Conservation (phyloP, 257 asterid genomes). For the Verbena officinalis region DNA sequence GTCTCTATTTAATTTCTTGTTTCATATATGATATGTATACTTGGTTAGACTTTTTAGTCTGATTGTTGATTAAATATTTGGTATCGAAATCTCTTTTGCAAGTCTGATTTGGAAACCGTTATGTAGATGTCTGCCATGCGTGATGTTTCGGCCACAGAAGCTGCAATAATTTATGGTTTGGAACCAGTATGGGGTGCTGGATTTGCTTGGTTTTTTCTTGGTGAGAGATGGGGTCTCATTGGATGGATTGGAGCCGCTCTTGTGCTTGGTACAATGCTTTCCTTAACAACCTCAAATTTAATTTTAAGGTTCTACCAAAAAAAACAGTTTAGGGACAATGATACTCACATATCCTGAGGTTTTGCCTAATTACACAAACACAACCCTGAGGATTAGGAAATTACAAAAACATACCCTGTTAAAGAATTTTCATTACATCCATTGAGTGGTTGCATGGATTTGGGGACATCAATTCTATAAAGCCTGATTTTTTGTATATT, state of each 20-base stretch:
- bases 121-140: conserved; percentile 68
- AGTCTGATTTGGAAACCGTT: not conserved
- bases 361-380: too few relatives aligned
- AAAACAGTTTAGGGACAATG: too few relatives aligned
- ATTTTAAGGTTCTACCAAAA: too few relatives aligned
- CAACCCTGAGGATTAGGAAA: too few relatives aligned
- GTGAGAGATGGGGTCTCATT: conserved; percentile 80
- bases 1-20: not conserved
- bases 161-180: conserved; percentile 78
- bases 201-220: conserved; percentile 85
- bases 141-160: conserved; percentile 76
- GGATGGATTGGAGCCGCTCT: conserved; percentile 89
- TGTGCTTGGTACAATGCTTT: conserved; percentile 57
- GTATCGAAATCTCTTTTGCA: conserved; percentile 6
- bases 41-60: not conserved
- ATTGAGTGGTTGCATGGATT: too few relatives aligned
- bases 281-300: not conserved
- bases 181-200: conserved; percentile 92
- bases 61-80: not conserved
- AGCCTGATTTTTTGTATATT: too few relatives aligned
- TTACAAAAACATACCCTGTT: too few relatives aligned
- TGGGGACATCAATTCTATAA: too few relatives aligned
- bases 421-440: too few relatives aligned
- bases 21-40: not conserved
- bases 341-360: too few relatives aligned